Evolutionary conservation across 495 filamentous ascomycete species (phyloP), one percentile per base, ranked within the genome.

Genomic region (Aspergillus wentii): DNA sequence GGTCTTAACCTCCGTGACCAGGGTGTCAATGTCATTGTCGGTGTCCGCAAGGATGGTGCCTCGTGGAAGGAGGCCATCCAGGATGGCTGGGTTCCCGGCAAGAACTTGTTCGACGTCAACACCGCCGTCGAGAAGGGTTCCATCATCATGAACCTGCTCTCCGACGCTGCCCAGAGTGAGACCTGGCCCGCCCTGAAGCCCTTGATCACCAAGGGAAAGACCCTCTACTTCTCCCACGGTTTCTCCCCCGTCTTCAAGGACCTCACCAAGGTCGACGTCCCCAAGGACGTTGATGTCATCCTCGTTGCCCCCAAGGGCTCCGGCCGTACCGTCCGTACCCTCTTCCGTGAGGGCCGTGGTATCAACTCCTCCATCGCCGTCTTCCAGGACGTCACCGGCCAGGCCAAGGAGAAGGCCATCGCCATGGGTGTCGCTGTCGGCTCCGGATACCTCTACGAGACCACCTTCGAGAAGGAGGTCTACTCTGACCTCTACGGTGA

Each of bases 181-280:
- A 98, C 92, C 40, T 98, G 92, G 92, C 92, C 94, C 48, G 69
- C 79, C 38, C 92, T 98, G 73, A 97, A 96, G 82, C 94, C 92
- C 57, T 82, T 92, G 63, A 72, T 98, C 59, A 94, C 86, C 72
- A 94, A 96, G 83, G 94, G 86, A 72, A 98, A 97, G 88, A 98
- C 92, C 31, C 84, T 98, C 56, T 98, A 98, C 82, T 98, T 98
- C 82, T 96, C 92, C 38, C 92, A 98, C 79, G 92, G 92, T 64
- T 98, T 98, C 86, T 98, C 92, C 44, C 92, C 92, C 57, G 90
- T 98, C 68, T 98, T 98, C 87, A 95, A 95, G 75, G 84, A 94
- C 66, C 80, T 92, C 54, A 98, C 92, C 80, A 95, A 95, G 72
- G 92, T 98, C 64, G 91, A 98, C 35, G 85, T 95, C 46, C 92